Conservation (phyloP, 768 basidiomycete genomes). For the Russula brevipes region DNA sequence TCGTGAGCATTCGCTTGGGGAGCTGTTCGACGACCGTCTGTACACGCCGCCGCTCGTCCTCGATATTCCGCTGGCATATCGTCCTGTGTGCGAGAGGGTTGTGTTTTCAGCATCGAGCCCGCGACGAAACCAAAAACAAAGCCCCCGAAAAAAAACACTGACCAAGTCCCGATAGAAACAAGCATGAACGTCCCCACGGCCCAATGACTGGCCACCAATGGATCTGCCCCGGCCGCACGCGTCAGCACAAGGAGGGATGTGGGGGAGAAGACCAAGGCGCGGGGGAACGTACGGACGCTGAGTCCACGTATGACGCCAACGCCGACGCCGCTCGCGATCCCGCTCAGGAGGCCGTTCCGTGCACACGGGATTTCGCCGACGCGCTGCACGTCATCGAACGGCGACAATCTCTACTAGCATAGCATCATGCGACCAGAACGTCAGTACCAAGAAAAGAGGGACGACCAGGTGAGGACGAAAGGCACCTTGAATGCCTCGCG, state of each 20-base stretch:
- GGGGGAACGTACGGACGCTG: conserved; percentile 47
- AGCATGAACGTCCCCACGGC: conserved; percentile 68
- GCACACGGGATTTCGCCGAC: conserved; percentile 73
- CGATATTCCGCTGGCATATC: conserved; percentile 53
- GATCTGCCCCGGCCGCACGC: conserved; percentile 37
- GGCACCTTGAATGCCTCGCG: conserved; percentile 35
- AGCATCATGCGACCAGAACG: not conserved
- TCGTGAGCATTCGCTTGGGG: conserved; percentile 47
- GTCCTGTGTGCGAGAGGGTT: conserved; percentile 39
- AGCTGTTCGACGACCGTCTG: conserved; percentile 55
- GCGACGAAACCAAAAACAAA: not conserved
- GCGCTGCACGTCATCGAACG: conserved; percentile 50
- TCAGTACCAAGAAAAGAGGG: not conserved
- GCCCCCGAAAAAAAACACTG: conserved; percentile 27
- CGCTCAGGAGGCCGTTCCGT: conserved; percentile 65
- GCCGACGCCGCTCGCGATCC: conserved; percentile 75
- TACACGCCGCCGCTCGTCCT: conserved; percentile 50
- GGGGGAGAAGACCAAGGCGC: not conserved
- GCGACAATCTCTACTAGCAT: conserved; percentile 39
- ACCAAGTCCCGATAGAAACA: conserved; percentile 69
- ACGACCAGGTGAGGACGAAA: not conserved
- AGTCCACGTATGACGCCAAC: conserved; percentile 71
- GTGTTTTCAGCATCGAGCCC: not conserved
- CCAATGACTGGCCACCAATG: conserved; percentile 71
- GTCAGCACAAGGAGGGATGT: not conserved